Conservation (phyloP, 148 eudicot species). For the Beta vulgaris region DNA sequence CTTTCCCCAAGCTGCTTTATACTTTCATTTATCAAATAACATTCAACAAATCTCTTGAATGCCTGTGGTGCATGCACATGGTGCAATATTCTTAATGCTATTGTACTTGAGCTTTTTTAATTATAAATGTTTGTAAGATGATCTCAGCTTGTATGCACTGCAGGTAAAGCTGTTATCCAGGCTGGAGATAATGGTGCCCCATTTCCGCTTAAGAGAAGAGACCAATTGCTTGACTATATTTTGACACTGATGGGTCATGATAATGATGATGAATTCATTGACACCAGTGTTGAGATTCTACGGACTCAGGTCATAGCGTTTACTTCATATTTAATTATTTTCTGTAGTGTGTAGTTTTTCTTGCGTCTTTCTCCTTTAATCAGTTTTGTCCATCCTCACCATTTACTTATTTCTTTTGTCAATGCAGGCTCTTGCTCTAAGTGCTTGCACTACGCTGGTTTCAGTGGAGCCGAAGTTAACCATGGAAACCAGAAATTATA, state of each 20-base stretch:
- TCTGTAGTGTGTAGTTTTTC: neutral
- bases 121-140: neutral
- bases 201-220: slow-evolving; percentile 90
- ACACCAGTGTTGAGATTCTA: slow-evolving; percentile 69
- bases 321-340: slow-evolving; percentile 6
- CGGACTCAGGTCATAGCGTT: slow-evolving; percentile 64
- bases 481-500: slow-evolving; percentile 77
- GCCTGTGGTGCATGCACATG: neutral
- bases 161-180: slow-evolving; percentile 86
- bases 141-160: slow-evolving; percentile 15
- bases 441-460: slow-evolving; percentile 97
- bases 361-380: neutral
- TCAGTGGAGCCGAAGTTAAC: slow-evolving; percentile 97
- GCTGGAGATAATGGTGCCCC: slow-evolving; percentile 91
- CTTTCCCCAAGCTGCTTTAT: neutral
- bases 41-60: neutral
- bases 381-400: neutral
- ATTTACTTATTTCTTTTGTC: slow-evolving; percentile 1
- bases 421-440: slow-evolving; percentile 87
- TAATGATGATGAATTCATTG: slow-evolving; percentile 69
- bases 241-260: slow-evolving; percentile 94
- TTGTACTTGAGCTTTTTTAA: neutral
- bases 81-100: neutral
- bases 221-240: slow-evolving; percentile 78
- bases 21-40: neutral